Evolutionary conservation across 176 grass and related monocot genomes (phyloP).

Genomic region (Carex kokanica): DNA sequence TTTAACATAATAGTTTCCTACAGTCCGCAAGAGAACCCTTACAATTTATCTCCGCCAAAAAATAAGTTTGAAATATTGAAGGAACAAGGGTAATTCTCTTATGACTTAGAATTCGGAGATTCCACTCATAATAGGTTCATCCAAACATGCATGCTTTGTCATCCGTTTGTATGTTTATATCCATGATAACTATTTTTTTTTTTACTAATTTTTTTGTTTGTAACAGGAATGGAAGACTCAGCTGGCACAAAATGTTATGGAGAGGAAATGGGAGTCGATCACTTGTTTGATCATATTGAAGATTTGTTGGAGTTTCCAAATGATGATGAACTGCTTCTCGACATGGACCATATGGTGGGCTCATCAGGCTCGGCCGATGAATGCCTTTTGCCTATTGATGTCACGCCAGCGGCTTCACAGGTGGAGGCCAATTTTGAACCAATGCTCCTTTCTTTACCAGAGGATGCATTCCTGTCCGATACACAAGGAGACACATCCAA

Average conservation of each 20-base stretch:
- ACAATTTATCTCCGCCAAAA: slow-evolving; percentile 1
- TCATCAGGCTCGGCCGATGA: slow-evolving; percentile 37
- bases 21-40: not conserved
- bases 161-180: not conserved
- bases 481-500: slow-evolving; percentile 16
- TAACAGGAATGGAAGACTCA: slow-evolving; percentile 15
- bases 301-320: slow-evolving; percentile 88
- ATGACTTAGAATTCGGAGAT: not conserved
- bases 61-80: not conserved
- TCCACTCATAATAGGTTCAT: not conserved
- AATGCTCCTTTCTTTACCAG: slow-evolving; percentile 1
- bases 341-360: slow-evolving; percentile 33
- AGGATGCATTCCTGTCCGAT: not conserved
- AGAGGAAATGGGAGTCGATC: slow-evolving; percentile 41
- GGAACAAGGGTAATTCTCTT: slow-evolving; percentile 8
- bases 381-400: slow-evolving; percentile 34
- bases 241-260: not conserved
- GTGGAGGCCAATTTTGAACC: not conserved
- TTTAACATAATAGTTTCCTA: not conserved
- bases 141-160: not conserved
- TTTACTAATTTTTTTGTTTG: slow-evolving; percentile 7
- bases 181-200: not conserved
- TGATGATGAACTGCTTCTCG: slow-evolving; percentile 66
- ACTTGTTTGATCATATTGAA: slow-evolving; percentile 83
- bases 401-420: not conserved